Percentiles rank a stretch among this genome's conserved stretches.
Evolutionary conservation across 345 rosid species (phyloP).

Genomic region (Citrus sinensis): DVS_A1.0 CM039165.1:11974501-11975000

Average conservation of each 20-base stretch:
- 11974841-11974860: not conserved
- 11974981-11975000: no score
- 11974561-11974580: not conserved
- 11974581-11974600: not conserved
- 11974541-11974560: slow-evolving; percentile 9
- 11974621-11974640: not conserved
- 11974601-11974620: not conserved
- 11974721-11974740: not conserved
- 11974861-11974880: no score
- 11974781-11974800: no score
- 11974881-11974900: no score
- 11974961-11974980: no score
- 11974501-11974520: not conserved
- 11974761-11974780: not conserved
- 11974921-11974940: no score
- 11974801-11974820: not conserved
- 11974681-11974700: not conserved
- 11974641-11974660: not conserved
- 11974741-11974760: not conserved
- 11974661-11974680: not conserved
- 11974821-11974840: slow-evolving; percentile 9
- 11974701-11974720: not conserved
- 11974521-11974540: not conserved
- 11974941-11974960: no score
- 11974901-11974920: no score